Base-by-base conservation (phyloP, 2,329 filamentous ascomycete species). In the Colletotrichum liaoningense region DNA sequence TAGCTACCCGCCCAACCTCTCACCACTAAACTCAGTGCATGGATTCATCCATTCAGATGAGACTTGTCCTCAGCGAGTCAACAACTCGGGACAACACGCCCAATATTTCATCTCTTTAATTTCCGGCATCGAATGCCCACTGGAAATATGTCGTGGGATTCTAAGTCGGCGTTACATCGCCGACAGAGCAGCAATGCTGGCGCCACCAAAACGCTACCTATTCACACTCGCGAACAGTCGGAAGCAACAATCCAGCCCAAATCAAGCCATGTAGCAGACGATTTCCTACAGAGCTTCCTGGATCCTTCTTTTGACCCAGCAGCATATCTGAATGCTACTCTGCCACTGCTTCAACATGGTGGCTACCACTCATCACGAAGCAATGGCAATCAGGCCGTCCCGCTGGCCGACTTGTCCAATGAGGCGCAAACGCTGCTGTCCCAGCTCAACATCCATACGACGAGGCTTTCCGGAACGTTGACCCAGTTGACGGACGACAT, bases 401-500 rank as follows among this genome's bases (percentile, higher is more conserved):
- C 93, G 3, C 87, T 98, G 59, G 86, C 93, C n/a, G 92, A 96
- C 73, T 85, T 98, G 64, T 95, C 95, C 1, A 88, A 92, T 0
- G 94, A 95, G 79, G 93, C 95, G 1, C 95, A 98, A 82, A 88
- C 92, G 4, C 88, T 97, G n/a, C 88, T 98, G 59, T 94, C 95
- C 1, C 94, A 96, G 79, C 90, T 98, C 79, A 97, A 94, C 79
- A 93, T 94, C 9, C 95, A 98, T 81, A 97, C 95, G 1, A 93
- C 94, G 22, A 90, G 95, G 58, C 86, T 98, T 8, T 95, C 95
- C 16, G 91, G 89, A 67, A 94, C 92, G 58, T 88, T 99, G 71
- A 98, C 95, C 38, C 93, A 96, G 79, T 87, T 98, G 73, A 98
- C 97, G 12, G 96, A 99, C 82, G 97, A 98, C 77, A 98, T 99